phyloP scores from a whole-genome alignment of 352 stramenopile genomes.

The Globisporangium apiculatum region DNA sequence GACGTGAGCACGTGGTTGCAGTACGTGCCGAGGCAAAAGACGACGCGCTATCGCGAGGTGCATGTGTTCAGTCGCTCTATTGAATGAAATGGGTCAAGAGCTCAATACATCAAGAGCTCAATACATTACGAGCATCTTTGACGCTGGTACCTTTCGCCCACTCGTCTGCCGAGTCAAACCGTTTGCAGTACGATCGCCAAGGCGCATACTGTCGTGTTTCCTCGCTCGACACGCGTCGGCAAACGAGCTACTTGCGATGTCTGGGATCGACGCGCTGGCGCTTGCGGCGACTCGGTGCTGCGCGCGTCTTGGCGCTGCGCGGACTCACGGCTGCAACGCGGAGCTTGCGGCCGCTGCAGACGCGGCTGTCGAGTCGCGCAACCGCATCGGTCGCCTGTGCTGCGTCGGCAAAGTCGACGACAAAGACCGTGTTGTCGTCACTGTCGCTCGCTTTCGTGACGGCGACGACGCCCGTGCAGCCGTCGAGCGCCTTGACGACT shows the following conservation, averaged over 20 bases:
- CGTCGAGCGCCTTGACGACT: conserved; percentile 37
- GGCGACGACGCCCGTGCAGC: conserved; percentile 41
- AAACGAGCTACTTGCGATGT: conserved; percentile 3
- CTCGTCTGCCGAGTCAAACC: no score
- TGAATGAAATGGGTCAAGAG: no score
- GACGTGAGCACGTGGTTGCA: neutral
- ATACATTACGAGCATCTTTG: neutral
- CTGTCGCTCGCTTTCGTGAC: conserved; percentile 39
- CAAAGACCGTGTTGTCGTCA: conserved; percentile 25
- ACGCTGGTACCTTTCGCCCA: neutral
- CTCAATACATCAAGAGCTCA: no score
- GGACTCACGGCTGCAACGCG: conserved; percentile 16
- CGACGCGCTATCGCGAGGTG: no score
- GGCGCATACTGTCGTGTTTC: no score
- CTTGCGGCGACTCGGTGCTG: conserved; percentile 48
- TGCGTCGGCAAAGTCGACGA: conserved; percentile 48
- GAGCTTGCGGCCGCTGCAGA: conserved; percentile 51
- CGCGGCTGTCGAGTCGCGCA: conserved; percentile 37
- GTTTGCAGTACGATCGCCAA: neutral
- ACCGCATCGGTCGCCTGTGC: conserved; percentile 29
- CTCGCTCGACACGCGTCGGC: no score
- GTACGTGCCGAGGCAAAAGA: neutral
- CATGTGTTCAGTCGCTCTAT: no score
- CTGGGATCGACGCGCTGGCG: conserved; percentile 52
- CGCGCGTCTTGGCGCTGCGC: conserved; percentile 10